A percentile compares a stretch with the other conserved stretches of the same genome.
These are phyloP conservation scores for Lupinus albus DNA, from an alignment of 306 rosid genomes.

Conservation along the genomic window DNA sequence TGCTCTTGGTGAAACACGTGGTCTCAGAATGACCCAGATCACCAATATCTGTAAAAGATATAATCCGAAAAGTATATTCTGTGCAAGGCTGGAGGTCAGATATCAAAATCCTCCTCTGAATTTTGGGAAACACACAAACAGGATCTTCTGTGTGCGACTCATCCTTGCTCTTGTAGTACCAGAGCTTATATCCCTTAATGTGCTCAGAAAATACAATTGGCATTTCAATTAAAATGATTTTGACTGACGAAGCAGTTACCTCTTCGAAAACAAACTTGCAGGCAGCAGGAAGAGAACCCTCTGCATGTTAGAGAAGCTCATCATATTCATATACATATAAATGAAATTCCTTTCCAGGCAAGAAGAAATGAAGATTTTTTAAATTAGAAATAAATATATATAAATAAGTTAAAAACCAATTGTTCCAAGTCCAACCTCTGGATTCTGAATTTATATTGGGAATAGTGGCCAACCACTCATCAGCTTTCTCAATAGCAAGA, in stretches of 20 bases:
- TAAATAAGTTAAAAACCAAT: too few relatives aligned
- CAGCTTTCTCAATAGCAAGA: conserved; percentile 84
- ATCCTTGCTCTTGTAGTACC: conserved; percentile 84
- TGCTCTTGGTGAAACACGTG: conserved; percentile 91
- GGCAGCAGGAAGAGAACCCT: conserved; percentile 97
- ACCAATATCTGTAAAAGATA: conserved; percentile 70
- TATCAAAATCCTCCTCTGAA: conserved; percentile 87
- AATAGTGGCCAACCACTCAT: conserved; percentile 72
- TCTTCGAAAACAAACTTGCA: conserved; percentile 97
- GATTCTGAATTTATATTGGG: conserved; percentile 61
- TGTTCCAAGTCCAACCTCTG: conserved; percentile 57
- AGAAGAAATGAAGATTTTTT: conserved; percentile 6
- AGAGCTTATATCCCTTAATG: conserved; percentile 89
- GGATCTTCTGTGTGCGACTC: conserved; percentile 74
- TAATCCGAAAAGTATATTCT: conserved; percentile 80
- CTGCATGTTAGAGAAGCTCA: conserved; percentile 51
- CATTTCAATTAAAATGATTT: conserved; percentile 78
- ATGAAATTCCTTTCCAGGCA: conserved; percentile 35
- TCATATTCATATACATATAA: conserved; percentile 27
- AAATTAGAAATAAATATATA: too few relatives aligned
- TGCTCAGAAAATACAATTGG: conserved; percentile 58
- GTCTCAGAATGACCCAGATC: conserved; percentile 99
- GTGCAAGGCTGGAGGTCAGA: conserved; percentile 90
- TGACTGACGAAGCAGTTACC: conserved; percentile 74
- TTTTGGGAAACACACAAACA: conserved; percentile 75